These are phyloP conservation scores for Eucalyptus virginea DNA, from an alignment of 345 rosid genomes.

Conservation along the genomic window DNA sequence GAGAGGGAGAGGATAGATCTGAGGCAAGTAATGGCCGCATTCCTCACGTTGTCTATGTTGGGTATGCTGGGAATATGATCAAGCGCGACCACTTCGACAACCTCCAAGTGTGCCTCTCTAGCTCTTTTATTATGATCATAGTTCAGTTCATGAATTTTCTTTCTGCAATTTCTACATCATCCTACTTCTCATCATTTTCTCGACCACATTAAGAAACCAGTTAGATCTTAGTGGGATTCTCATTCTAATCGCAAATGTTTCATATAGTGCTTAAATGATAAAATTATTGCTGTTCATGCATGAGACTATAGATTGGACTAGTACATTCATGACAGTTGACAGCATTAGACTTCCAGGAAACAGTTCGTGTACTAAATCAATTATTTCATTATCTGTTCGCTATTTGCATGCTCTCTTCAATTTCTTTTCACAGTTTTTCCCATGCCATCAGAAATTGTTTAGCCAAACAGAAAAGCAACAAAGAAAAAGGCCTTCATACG, in stretches of 20 bases:
- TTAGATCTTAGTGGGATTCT: neutral
- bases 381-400: neutral
- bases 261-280: neutral
- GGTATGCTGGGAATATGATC: conserved; percentile 24
- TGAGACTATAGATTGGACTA: neutral
- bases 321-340: neutral
- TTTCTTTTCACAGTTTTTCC: neutral
- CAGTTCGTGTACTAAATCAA: neutral
- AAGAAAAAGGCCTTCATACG: neutral
- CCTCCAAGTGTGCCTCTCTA: conserved; percentile 1
- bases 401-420: neutral
- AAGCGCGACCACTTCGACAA: conserved; percentile 16
- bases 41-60: neutral
- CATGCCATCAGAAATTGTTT: neutral
- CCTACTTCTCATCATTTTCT: neutral
- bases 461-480: neutral
- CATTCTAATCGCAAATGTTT: neutral
- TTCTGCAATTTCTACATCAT: neutral
- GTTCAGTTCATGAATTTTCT: neutral
- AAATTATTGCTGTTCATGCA: neutral
- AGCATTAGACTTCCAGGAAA: neutral
- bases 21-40: neutral
- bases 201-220: neutral
- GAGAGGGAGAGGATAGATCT: neutral
- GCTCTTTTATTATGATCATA: neutral